Conservation (phyloP, 805 yeast species). For the Brettanomyces sp. region DNA sequence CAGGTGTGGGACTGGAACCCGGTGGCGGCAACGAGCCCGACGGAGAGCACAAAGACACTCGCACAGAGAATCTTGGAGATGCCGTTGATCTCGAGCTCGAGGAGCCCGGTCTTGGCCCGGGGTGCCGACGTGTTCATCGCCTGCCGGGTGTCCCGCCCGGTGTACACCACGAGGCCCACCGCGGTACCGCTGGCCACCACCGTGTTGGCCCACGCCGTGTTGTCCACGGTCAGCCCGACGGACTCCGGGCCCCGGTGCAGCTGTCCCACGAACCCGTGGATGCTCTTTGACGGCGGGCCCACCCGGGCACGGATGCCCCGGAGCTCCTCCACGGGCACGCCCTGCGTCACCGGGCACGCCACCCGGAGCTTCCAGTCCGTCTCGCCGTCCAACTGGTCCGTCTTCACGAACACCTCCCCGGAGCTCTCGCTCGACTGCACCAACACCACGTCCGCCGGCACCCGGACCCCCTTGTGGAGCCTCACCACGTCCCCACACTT, state of each 20-base stretch:
- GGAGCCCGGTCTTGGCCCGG: constrained; percentile 79
- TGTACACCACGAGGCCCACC: constrained; percentile 78
- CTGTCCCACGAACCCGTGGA: constrained; percentile 74
- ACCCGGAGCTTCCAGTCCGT: constrained; percentile 96
- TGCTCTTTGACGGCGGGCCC: constrained; percentile 76
- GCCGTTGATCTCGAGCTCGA: constrained; percentile 84
- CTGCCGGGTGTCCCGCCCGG: constrained; percentile 91
- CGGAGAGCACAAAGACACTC: constrained; percentile 71
- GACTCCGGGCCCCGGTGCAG: constrained; percentile 49
- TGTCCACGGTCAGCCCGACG: constrained; percentile 70
- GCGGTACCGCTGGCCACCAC: constrained; percentile 92
- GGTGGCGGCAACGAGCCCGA: constrained; percentile 59
- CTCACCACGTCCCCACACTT: constrained; percentile 81
- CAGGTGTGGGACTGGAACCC: constrained; percentile 37
- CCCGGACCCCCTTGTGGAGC: constrained; percentile 70
- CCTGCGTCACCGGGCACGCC: constrained; percentile 68
- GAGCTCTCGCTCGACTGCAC: constrained; percentile 71
- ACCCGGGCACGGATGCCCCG: constrained; percentile 52
- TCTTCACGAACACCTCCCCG: constrained; percentile 89
- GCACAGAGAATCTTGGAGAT: constrained; percentile 82
- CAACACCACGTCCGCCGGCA: constrained; percentile 89
- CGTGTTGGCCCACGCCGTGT: constrained; percentile 97
- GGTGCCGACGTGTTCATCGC: constrained; percentile 85
- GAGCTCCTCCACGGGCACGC: constrained; percentile 27
- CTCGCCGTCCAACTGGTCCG: constrained; percentile 98